Percentiles rank a stretch among this genome's conserved stretches.
Evolutionary conservation across 2,329 filamentous ascomycete genomes (phyloP).

Genomic region (Nakataea oryzae): DNA sequence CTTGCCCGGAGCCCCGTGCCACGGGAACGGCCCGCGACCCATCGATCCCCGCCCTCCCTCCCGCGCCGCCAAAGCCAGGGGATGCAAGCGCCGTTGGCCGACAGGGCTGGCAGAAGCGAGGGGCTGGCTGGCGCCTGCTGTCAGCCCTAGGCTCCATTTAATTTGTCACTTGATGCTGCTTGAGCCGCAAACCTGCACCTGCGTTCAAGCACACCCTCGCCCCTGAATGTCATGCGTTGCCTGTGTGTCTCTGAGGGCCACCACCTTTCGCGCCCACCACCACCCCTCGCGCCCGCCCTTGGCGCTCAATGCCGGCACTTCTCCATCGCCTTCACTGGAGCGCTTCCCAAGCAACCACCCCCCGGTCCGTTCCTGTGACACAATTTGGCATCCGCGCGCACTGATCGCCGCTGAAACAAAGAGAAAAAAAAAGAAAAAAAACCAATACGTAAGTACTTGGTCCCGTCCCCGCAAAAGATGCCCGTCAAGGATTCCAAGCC

Average conservation of each 20-base stretch:
- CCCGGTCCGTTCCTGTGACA: background rate
- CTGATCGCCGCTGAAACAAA: too few species aligned
- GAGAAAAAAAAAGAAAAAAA: too few species aligned
- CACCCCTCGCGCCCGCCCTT: too few species aligned
- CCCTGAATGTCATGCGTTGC: slow-evolving; percentile 1
- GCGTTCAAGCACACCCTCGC: background rate
- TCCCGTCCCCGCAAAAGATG: background rate
- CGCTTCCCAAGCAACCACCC: background rate
- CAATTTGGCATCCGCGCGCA: background rate
- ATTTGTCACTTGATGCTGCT: slow-evolving; percentile 3
- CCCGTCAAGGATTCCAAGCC: background rate
- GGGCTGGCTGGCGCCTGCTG: too few species aligned
- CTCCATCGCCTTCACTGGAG: background rate
- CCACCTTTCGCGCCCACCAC: background rate
- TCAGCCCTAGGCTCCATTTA: background rate
- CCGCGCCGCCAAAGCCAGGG: background rate
- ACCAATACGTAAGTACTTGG: too few species aligned
- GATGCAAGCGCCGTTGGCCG: background rate
- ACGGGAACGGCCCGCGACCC: too few species aligned
- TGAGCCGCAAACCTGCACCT: background rate
- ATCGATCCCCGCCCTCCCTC: too few species aligned
- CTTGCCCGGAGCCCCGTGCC: too few species aligned
- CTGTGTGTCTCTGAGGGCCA: background rate
- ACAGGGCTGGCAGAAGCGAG: background rate
- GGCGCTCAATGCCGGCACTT: background rate